A percentile compares a stretch with the other conserved stretches of the same genome.
phyloP scores from a whole-genome alignment of 345 rosid genomes.

The Turnera subulata region DNA sequence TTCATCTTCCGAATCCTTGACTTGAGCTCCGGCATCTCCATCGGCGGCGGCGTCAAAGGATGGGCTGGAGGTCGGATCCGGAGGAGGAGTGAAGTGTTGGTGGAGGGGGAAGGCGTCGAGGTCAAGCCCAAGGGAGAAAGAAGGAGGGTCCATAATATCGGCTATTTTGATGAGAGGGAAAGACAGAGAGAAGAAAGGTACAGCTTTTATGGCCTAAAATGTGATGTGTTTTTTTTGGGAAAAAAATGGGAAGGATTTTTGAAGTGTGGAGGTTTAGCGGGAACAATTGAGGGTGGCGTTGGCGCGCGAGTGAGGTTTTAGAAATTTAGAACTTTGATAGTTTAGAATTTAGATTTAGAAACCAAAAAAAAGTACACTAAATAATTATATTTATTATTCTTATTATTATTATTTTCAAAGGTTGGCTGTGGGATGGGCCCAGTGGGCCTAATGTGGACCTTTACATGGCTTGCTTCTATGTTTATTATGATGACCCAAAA shows the following conservation, averaged over 20 bases:
- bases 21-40: conserved; percentile 20
- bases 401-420: too few species aligned
- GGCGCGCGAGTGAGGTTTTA: conserved; percentile 2
- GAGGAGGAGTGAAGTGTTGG: not conserved
- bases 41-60: conserved; percentile 4
- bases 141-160: conserved; percentile 68
- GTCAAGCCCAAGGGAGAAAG: conserved; percentile 85
- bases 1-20: conserved; percentile 11
- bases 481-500: too few species aligned
- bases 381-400: too few species aligned
- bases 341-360: too few species aligned
- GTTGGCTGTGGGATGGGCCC: too few species aligned
- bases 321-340: not conserved
- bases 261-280: not conserved
- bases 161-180: conserved; percentile 39
- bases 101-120: conserved; percentile 27
- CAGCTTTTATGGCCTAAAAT: too few species aligned
- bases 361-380: too few species aligned
- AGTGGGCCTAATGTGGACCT: too few species aligned
- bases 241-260: not conserved
- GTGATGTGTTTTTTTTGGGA: too few species aligned
- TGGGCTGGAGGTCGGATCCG: conserved; percentile 13
- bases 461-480: too few species aligned
- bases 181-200: not conserved
- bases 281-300: not conserved